phyloP scores from a whole-genome alignment of 768 basidiomycete species.

The Polyporus arcularius region DNA sequence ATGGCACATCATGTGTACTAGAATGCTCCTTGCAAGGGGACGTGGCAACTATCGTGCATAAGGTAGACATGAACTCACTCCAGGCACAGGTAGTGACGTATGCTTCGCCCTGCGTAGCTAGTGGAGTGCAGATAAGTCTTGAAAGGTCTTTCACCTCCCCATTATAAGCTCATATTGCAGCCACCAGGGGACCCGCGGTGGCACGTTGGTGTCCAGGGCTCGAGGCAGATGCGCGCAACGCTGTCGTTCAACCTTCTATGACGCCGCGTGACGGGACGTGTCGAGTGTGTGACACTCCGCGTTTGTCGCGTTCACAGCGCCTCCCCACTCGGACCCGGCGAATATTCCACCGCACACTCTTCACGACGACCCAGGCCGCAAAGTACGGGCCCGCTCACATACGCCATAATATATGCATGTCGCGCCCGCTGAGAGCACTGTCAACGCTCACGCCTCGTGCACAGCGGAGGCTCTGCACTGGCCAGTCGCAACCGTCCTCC shows the following conservation, averaged over 20 bases:
- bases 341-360: background rate
- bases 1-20: too few relatives aligned
- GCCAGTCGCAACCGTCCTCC: conserved; percentile 14
- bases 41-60: too few relatives aligned
- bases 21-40: too few relatives aligned
- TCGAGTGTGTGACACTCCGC: conserved; percentile 10
- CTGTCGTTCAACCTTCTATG: background rate
- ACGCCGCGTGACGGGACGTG: conserved; percentile 10
- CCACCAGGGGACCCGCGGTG: too few relatives aligned
- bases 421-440: conserved; percentile 3
- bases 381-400: background rate
- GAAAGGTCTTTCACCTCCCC: too few relatives aligned
- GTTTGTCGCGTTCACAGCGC: conserved; percentile 8
- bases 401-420: background rate
- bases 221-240: background rate
- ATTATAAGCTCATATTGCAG: too few relatives aligned
- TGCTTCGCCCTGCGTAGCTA: too few relatives aligned
- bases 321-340: background rate
- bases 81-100: too few relatives aligned
- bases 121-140: too few relatives aligned
- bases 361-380: background rate
- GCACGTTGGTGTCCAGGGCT: too few relatives aligned
- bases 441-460: conserved; percentile 11
- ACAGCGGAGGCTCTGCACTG: conserved; percentile 9
- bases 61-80: too few relatives aligned